Evolutionary conservation across 2,329 filamentous ascomycete species (phyloP).

Genomic region (Exophiala lecanii-corni): DNA sequence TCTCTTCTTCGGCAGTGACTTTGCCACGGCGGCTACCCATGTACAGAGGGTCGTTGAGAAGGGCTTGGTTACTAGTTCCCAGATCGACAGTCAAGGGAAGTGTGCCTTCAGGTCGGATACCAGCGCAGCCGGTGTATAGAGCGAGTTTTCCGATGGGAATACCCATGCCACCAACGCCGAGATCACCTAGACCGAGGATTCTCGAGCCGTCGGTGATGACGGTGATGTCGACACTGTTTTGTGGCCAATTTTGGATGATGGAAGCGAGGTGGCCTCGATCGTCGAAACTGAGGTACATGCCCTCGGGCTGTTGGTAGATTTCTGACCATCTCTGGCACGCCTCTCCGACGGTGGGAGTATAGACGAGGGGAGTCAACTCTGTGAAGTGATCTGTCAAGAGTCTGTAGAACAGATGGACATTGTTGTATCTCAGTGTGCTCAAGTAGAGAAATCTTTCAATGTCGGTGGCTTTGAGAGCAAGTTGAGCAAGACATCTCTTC

Average conservation of each 20-base stretch:
- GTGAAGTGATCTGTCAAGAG: conserved; percentile 45
- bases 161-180: conserved; percentile 95
- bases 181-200: conserved; percentile 84
- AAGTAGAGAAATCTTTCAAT: conserved; percentile 50
- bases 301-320: conserved; percentile 88
- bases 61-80: conserved; percentile 59
- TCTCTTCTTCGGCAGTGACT: conserved; percentile 70
- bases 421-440: conserved; percentile 47
- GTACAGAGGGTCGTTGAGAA: conserved; percentile 79
- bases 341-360: conserved; percentile 66
- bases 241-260: conserved; percentile 90
- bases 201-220: conserved; percentile 95
- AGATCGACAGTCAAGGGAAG: conserved; percentile 60
- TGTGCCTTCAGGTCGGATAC: conserved; percentile 74
- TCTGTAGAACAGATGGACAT: conserved; percentile 51
- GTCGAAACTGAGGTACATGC: conserved; percentile 90
- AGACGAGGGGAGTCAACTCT: conserved; percentile 48
- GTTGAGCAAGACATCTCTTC: conserved; percentile 45
- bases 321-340: conserved; percentile 95
- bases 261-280: conserved; percentile 85
- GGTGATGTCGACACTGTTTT: conserved; percentile 85
- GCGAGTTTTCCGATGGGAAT: conserved; percentile 96
- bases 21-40: conserved; percentile 84
- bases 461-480: conserved; percentile 42
- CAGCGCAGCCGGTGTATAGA: conserved; percentile 91